Evolutionary conservation across 2,329 filamentous ascomycete genomes (phyloP), one percentile per base, ranked within the genome.

Genomic region (Penicillium sclerotigenum): DNA sequence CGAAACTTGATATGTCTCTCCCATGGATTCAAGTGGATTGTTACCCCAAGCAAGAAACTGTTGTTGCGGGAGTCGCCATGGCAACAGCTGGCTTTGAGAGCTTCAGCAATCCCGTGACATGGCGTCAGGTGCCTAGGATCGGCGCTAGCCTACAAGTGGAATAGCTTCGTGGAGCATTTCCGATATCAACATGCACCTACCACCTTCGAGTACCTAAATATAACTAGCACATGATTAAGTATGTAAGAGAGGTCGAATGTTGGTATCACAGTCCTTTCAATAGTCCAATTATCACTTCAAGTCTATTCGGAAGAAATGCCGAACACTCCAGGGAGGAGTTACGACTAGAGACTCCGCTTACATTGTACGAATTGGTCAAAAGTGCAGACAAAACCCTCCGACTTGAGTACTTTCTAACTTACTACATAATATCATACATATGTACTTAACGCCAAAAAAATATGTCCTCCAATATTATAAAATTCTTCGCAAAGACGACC

Each of bases 21-120:
- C 58, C 60, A 59, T 65, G 60, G 62, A 59, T 63, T 60, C 31
- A 54, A 65, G 61, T 64, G 61, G 64, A 61, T 64, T 64, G 60
- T 63, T 65, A 64, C 63, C 64, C 64, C 60, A 58, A 63, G 59
- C 60, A 62, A 62, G 64, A 60, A 34, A 61, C 43, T 56, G 57
- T 59, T 71, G 70, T 71, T 54, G 48, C 69, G 70, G 70, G 58
- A 70, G 70, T 72, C 58, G 61, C 68, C 67, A 68, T 65, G 57
- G 69, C 67, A 72, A 72, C 61, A 20, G 54, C 24, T 56, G 60
- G 58, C 60, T 68, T 33, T 58, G 26, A 33, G 14, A 42, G 47
- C 58, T 53, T 54, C n/a, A 47, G 10, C 22, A 20, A 20, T 64
- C 61, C 59, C 54, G 29, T 64, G 60, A 56, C n/a, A 5, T 45